Conservation (phyloP, 176 grass and related monocot species). For the Stipa capillata region DNA sequence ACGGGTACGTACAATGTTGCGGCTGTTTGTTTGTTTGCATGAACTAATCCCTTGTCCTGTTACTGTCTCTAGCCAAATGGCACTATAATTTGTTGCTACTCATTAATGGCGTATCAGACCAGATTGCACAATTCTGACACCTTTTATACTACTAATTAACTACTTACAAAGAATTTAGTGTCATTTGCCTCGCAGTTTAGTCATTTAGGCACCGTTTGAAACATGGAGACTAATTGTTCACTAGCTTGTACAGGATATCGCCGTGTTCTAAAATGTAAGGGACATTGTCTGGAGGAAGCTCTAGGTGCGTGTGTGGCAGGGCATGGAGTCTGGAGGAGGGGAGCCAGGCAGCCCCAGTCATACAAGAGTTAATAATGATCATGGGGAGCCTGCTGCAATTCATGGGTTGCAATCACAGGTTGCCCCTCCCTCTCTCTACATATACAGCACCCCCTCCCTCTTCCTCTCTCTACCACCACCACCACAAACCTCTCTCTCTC, state of each 20-base stretch:
- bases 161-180: too few relatives aligned
- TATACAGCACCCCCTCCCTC: background rate
- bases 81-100: background rate
- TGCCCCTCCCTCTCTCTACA: background rate
- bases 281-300: background rate
- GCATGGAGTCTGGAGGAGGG: background rate
- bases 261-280: too few relatives aligned
- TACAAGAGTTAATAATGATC: background rate
- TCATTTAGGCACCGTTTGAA: too few relatives aligned
- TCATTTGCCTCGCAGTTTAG: too few relatives aligned
- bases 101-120: too few relatives aligned
- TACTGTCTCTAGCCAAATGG: background rate
- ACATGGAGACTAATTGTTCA: too few relatives aligned
- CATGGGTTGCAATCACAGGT: background rate
- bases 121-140: too few relatives aligned
- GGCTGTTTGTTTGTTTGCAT: background rate
- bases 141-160: too few relatives aligned
- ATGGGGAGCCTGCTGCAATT: background rate
- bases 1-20: background rate
- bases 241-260: too few relatives aligned
- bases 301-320: background rate
- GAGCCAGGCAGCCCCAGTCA: background rate
- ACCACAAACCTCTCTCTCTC: background rate
- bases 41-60: background rate
- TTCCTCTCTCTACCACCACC: background rate